Percentiles rank a stretch among this genome's conserved stretches.
These are phyloP conservation scores for Gossypioides kirkii DNA, from an alignment of 345 rosid genomes.

Conservation along the genomic window DNA sequence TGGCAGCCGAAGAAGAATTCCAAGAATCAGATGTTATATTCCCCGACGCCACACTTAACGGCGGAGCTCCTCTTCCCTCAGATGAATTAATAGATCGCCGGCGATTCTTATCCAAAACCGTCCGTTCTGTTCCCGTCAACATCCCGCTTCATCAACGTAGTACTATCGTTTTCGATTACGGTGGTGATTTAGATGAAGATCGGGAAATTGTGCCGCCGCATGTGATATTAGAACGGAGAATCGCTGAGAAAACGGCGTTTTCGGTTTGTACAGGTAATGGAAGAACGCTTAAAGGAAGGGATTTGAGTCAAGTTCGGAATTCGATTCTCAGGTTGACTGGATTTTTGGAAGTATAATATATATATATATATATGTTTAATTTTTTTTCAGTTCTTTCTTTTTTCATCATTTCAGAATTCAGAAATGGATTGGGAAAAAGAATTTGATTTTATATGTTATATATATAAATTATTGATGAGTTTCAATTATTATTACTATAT, in stretches of 20 bases:
- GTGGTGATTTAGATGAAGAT: slow-evolving; percentile 20
- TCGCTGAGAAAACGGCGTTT: slow-evolving; percentile 64
- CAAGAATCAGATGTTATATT: slow-evolving; percentile 51
- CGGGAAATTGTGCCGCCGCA: slow-evolving; percentile 37
- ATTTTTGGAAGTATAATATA: slow-evolving; percentile 56
- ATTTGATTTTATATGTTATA: background rate
- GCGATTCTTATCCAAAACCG: background rate
- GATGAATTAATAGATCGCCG: slow-evolving; percentile 16
- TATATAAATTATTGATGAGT: background rate
- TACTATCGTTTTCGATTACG: slow-evolving; percentile 12
- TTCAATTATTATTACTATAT: background rate
- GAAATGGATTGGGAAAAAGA: background rate
- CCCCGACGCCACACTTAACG: slow-evolving; percentile 20
- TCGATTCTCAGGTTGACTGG: slow-evolving; percentile 81
- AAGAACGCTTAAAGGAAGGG: slow-evolving; percentile 75
- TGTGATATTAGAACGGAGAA: slow-evolving; percentile 39
- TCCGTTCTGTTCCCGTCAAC: slow-evolving; percentile 33
- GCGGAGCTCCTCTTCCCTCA: slow-evolving; percentile 2
- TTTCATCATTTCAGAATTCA: background rate
- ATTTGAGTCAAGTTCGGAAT: slow-evolving; percentile 70
- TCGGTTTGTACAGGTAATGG: slow-evolving; percentile 77
- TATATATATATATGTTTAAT: background rate
- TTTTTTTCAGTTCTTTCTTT: background rate
- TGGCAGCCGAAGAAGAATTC: slow-evolving; percentile 33
- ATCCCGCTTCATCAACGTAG: slow-evolving; percentile 16